Conservation (phyloP, 345 rosid species). For the Rhodamnia rubescens region DNA sequence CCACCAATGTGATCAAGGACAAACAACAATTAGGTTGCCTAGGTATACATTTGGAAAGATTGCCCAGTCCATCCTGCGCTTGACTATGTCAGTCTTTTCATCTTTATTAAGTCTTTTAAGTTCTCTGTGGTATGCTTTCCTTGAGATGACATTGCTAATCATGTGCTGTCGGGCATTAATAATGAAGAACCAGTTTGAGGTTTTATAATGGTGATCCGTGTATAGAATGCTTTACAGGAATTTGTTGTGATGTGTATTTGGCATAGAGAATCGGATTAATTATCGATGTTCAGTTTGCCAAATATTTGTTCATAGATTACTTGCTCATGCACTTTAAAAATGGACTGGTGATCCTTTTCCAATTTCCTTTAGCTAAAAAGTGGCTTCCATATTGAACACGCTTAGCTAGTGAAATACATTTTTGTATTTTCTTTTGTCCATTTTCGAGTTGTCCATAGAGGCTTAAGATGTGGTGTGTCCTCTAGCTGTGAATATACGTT, state of each 20-base stretch:
- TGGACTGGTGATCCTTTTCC: neutral
- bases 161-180: neutral
- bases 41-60: neutral
- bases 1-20: neutral
- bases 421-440: neutral
- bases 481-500: neutral
- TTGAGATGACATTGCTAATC: no score
- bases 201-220: neutral
- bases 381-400: neutral
- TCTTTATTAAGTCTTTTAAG: neutral
- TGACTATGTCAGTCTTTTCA: neutral
- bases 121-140: neutral
- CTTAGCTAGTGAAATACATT: neutral
- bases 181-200: neutral
- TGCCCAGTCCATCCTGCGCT: neutral
- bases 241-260: neutral
- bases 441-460: neutral
- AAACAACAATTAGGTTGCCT: neutral
- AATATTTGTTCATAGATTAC: neutral
- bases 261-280: neutral
- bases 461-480: neutral
- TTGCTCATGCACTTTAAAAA: neutral
- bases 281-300: neutral
- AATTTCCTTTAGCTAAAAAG: neutral
- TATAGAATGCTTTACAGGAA: neutral